Conservation (phyloP, 352 stramenopile genomes). For the Saprolegnia parasitica region DNA sequence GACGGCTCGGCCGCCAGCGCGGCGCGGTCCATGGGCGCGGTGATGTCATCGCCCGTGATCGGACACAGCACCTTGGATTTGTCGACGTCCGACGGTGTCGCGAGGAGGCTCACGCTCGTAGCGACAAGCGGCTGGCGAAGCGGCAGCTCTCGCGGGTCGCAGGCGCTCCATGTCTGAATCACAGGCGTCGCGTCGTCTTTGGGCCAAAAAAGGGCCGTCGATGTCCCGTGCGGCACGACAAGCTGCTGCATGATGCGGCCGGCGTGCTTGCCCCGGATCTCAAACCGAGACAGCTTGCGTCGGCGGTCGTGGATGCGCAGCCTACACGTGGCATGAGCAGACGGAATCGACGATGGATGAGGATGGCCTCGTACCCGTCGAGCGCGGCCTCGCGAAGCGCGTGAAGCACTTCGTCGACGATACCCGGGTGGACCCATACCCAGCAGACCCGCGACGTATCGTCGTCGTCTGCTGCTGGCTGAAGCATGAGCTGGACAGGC, state of each 20-base stretch:
- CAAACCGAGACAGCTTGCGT: constrained; percentile 6
- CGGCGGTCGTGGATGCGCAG: not conserved
- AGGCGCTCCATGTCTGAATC: constrained; percentile 12
- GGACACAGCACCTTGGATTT: constrained; percentile 5
- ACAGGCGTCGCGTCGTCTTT: not conserved
- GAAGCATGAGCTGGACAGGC: constrained; percentile 5
- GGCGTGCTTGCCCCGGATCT: not conserved
- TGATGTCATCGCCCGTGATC: not conserved
- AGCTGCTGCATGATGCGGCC: not conserved
- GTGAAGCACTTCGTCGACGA: not conserved
- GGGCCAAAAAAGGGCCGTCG: not conserved
- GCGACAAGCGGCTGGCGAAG: not conserved
- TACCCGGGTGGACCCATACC: constrained; percentile 12
- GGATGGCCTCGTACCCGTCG: not conserved
- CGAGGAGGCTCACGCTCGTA: not conserved
- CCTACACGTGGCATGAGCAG: not conserved
- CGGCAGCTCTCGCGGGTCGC: not conserved
- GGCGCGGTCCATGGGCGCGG: not conserved
- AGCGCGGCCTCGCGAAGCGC: not conserved
- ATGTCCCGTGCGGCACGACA: not conserved
- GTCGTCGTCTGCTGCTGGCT: not conserved
- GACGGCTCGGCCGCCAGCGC: not conserved
- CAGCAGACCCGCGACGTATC: not conserved
- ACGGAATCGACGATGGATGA: no score
- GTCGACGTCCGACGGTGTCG: not conserved